phyloP scores from a whole-genome alignment of 768 basidiomycete species.

The Inosperma sp. region DNA sequence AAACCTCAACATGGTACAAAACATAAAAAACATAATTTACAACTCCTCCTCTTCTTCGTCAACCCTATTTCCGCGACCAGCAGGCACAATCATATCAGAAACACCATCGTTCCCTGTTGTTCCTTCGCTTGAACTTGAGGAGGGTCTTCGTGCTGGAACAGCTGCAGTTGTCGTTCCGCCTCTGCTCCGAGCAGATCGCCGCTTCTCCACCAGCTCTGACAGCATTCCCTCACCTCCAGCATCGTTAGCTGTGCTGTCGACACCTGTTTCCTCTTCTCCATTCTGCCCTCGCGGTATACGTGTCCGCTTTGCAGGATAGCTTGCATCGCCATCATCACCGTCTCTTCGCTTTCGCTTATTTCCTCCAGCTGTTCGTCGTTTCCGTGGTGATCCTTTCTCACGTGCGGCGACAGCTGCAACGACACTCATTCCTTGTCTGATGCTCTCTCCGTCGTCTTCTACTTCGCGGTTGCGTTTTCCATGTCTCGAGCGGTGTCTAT shows the following conservation, averaged over 20 bases:
- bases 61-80: slow-evolving; percentile 13
- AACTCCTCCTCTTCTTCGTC: no score
- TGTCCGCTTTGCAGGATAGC: slow-evolving; percentile 69
- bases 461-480: slow-evolving; percentile 48
- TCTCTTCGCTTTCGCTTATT: slow-evolving; percentile 58
- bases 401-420: slow-evolving; percentile 33
- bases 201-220: slow-evolving; percentile 36
- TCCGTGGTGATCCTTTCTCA: slow-evolving; percentile 47
- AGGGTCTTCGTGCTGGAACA: slow-evolving; percentile 39
- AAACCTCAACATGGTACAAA: no score
- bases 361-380: slow-evolving; percentile 39
- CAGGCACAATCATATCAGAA: slow-evolving; percentile 9
- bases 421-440: slow-evolving; percentile 24
- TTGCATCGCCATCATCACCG: slow-evolving; percentile 55
- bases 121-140: slow-evolving; percentile 41
- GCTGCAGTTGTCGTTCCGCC: slow-evolving; percentile 43
- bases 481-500: slow-evolving; percentile 31
- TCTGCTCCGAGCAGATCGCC: slow-evolving; percentile 47
- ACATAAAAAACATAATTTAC: no score
- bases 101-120: background rate
- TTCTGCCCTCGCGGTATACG: slow-evolving; percentile 45
- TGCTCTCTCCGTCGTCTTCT: slow-evolving; percentile 40
- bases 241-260: slow-evolving; percentile 24
- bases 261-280: slow-evolving; percentile 42
- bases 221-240: slow-evolving; percentile 26